These are phyloP conservation scores for Trichophyton equinum DNA, from an alignment of 2,329 filamentous ascomycete species.

Conservation along the genomic window DNA sequence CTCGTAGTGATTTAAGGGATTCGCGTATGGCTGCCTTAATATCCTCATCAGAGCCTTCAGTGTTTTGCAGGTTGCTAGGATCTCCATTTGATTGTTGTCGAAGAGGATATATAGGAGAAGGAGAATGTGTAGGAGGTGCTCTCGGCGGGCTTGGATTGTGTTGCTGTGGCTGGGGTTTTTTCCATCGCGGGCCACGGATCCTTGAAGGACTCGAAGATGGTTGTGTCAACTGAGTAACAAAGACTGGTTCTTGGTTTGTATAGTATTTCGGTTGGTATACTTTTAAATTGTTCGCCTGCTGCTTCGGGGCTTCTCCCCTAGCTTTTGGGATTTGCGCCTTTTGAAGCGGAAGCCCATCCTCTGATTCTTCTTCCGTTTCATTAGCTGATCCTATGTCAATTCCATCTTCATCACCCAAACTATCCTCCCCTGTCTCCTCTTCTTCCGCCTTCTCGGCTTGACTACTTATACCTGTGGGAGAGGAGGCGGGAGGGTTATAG, in stretches of 20 bases:
- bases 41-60: conserved; percentile 20
- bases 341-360: background rate
- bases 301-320: background rate
- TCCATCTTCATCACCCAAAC: background rate
- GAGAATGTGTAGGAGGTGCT: background rate
- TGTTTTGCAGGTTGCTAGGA: conserved; percentile 2
- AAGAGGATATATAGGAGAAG: background rate
- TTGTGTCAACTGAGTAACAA: conserved; percentile 38
- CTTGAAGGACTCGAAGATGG: conserved; percentile 39
- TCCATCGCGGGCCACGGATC: conserved; percentile 41
- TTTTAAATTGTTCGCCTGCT: conserved; percentile 5
- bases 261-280: conserved; percentile 32
- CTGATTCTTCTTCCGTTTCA: background rate
- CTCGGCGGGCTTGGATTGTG: background rate
- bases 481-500: conserved; percentile 5
- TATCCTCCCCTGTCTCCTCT: background rate
- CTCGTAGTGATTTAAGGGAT: conserved; percentile 28
- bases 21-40: conserved; percentile 28
- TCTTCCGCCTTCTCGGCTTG: background rate
- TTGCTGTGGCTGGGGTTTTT: conserved; percentile 26
- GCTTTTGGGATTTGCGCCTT: background rate
- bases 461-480: background rate
- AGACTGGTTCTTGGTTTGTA: conserved; percentile 32
- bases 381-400: background rate
- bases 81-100: background rate